These are phyloP conservation scores for Xylaria sp. DNA, from an alignment of 2,329 filamentous ascomycete species.

Conservation along the genomic window DNA sequence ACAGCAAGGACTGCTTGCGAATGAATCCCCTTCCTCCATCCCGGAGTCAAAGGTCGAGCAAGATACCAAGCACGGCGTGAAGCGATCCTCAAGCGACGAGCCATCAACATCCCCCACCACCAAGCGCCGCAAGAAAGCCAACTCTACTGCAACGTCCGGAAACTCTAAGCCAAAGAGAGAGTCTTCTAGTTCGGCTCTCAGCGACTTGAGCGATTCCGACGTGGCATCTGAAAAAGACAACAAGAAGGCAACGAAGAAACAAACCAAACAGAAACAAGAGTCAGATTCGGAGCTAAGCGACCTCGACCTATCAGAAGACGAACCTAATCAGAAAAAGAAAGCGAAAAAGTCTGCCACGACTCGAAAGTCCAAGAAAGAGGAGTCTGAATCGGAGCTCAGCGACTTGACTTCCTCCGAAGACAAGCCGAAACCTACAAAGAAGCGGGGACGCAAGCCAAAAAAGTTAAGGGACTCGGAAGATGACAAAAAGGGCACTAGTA, in stretches of 20 bases:
- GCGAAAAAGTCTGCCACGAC: constrained; percentile 34
- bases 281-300: constrained; percentile 42
- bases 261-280: constrained; percentile 36
- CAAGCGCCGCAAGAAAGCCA: constrained; percentile 54
- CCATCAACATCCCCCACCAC: constrained; percentile 53
- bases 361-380: constrained; percentile 42
- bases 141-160: constrained; percentile 43
- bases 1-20: constrained; percentile 38
- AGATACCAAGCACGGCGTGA: constrained; percentile 46
- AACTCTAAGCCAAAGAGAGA: constrained; percentile 49
- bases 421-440: constrained; percentile 42
- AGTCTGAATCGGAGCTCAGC: constrained; percentile 40
- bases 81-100: constrained; percentile 51
- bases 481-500: constrained; percentile 43
- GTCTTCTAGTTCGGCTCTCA: constrained; percentile 48
- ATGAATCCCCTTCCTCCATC: constrained; percentile 38
- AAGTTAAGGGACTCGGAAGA: constrained; percentile 49
- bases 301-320: constrained; percentile 42
- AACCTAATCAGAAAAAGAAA: constrained; percentile 38
- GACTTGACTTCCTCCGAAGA: constrained; percentile 46
- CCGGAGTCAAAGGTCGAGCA: constrained; percentile 37
- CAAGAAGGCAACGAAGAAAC: constrained; percentile 37
- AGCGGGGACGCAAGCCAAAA: constrained; percentile 45
- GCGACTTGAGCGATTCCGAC: constrained; percentile 46
- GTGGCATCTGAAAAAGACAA: constrained; percentile 40